phyloP scores from a whole-genome alignment of 148 eudicot species.

The Chenopodium formosanum region DNA sequence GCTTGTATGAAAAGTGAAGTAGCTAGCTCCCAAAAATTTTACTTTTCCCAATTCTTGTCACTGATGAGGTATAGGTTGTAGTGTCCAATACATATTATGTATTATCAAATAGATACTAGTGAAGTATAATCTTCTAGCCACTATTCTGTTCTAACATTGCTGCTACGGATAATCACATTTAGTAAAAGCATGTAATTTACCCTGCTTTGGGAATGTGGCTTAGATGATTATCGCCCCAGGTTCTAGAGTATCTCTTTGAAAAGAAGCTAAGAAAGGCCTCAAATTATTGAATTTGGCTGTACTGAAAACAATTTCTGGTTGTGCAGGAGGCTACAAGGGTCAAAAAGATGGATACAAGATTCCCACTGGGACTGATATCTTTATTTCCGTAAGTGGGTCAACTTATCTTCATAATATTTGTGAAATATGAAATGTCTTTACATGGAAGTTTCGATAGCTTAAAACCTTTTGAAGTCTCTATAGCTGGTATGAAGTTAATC shows the following conservation, averaged over 20 bases:
- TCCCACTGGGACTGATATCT: constrained; percentile 90
- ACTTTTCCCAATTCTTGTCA: neutral
- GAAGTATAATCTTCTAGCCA: neutral
- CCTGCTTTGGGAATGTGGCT: neutral
- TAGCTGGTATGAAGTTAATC: neutral
- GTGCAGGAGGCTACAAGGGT: constrained; percentile 84
- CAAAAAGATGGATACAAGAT: constrained; percentile 68
- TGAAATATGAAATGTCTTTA: neutral
- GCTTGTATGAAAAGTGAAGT: neutral
- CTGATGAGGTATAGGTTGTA: neutral
- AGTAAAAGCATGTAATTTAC: neutral
- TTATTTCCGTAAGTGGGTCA: constrained; percentile 66
- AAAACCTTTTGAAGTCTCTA: neutral
- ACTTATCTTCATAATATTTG: constrained; percentile 3
- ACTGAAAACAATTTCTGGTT: constrained; percentile 4
- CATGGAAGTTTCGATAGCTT: neutral
- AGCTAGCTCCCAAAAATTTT: neutral
- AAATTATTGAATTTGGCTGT: neutral
- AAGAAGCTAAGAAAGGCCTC: neutral
- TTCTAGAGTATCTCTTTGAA: neutral
- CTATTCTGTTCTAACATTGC: neutral
- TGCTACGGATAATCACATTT: neutral
- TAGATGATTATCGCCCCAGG: neutral
- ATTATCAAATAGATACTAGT: neutral
- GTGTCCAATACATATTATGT: neutral